phyloP scores from a whole-genome alignment of 106 monocot genomes.

The Acanthochlamys bracteata region DNA sequence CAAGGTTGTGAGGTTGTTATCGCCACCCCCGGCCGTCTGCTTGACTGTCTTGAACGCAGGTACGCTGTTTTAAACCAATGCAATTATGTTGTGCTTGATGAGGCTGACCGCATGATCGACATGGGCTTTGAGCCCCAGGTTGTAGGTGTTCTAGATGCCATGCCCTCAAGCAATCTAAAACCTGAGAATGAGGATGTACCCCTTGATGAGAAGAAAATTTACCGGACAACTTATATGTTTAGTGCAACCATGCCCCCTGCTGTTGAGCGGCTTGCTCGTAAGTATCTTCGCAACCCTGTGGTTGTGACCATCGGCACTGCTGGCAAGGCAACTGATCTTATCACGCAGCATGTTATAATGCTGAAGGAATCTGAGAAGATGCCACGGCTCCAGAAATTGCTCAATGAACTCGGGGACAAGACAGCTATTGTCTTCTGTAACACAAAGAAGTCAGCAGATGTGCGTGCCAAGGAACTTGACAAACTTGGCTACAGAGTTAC shows the following conservation, averaged over 20 bases:
- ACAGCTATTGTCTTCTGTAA: slow-evolving; percentile 93
- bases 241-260: slow-evolving; percentile 98
- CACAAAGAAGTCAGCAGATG: slow-evolving; percentile 90
- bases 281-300: slow-evolving; percentile 89
- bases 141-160: slow-evolving; percentile 97
- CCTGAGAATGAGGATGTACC: slow-evolving; percentile 98
- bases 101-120: slow-evolving; percentile 98
- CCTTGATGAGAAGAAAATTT: slow-evolving; percentile 92
- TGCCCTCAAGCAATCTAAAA: slow-evolving; percentile 97
- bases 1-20: slow-evolving; percentile 98
- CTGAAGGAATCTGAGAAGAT: slow-evolving; percentile 86
- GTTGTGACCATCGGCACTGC: slow-evolving; percentile 97
- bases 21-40: slow-evolving; percentile 81
- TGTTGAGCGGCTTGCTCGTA: slow-evolving; percentile 85
- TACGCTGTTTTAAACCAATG: slow-evolving; percentile 98
- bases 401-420: slow-evolving; percentile 84
- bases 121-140: slow-evolving; percentile 99
- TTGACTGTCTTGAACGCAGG: slow-evolving; percentile 86
- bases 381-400: slow-evolving; percentile 63
- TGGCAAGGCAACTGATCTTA: slow-evolving; percentile 91
- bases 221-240: slow-evolving; percentile 97
- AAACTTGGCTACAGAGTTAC: slow-evolving; percentile 80
- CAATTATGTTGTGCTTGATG: slow-evolving; percentile 99
- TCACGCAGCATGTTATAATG: slow-evolving; percentile 91
- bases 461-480: slow-evolving; percentile 77